Conservation (phyloP, 768 basidiomycete genomes). For the Neoboletus subvelutipes region DNA sequence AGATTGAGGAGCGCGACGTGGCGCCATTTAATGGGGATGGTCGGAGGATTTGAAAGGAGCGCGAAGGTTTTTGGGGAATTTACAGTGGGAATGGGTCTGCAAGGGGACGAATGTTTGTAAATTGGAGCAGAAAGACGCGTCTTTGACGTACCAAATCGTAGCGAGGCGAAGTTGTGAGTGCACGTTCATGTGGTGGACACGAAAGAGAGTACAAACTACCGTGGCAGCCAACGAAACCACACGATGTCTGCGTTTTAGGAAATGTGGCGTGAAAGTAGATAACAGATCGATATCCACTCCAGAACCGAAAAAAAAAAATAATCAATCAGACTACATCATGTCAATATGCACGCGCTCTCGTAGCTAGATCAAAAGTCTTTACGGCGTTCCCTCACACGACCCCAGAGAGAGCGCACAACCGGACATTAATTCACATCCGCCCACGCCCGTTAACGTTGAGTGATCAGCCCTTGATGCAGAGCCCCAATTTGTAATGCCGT, state of each 20-base stretch:
- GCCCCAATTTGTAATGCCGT: not conserved
- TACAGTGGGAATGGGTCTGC: not conserved
- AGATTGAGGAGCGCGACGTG: constrained; percentile 44
- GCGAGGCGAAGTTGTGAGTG: not conserved
- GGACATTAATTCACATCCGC: not conserved
- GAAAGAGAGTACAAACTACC: constrained; percentile 9
- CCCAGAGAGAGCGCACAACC: not conserved
- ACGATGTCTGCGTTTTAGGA: constrained; percentile 17
- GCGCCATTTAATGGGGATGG: constrained; percentile 40
- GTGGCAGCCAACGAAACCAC: constrained; percentile 1
- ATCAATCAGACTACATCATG: not conserved
- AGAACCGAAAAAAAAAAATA: not conserved
- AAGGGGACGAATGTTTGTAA: not conserved
- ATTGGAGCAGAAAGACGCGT: constrained; percentile 3
- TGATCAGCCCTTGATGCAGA: not conserved
- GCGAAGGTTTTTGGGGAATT: constrained; percentile 9
- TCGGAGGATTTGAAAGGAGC: constrained; percentile 8
- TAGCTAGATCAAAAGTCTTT: not conserved
- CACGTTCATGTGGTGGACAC: constrained; percentile 21
- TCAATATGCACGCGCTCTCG: not conserved
- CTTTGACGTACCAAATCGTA: constrained; percentile 11
- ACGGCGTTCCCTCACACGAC: not conserved
- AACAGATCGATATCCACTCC: constrained; percentile 2
- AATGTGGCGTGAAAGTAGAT: constrained; percentile 19
- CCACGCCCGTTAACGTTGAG: not conserved